A percentile compares a stretch with the other conserved stretches of the same genome.
phyloP scores from a whole-genome alignment of 345 rosid species.

The Kandelia obovata region DNA sequence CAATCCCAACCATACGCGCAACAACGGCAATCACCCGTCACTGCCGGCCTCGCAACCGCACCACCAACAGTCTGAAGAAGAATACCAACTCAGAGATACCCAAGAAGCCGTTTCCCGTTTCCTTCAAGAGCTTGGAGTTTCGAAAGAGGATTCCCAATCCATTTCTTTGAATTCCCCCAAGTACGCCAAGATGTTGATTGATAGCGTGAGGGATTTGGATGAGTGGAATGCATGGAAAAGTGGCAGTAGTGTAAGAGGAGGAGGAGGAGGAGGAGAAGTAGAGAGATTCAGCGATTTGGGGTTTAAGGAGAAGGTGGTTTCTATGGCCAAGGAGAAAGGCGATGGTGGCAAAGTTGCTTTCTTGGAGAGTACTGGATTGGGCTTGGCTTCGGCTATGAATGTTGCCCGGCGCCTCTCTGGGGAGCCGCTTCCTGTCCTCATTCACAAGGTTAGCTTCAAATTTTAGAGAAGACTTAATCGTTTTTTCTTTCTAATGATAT shows the following conservation, averaged over 20 bases:
- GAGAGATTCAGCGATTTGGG: constrained; percentile 28
- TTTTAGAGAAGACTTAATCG: not conserved
- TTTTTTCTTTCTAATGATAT: not conserved
- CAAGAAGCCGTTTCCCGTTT: constrained; percentile 46
- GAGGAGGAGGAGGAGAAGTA: constrained; percentile 23
- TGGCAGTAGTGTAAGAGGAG: not conserved
- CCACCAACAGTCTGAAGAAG: not conserved
- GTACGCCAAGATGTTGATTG: constrained; percentile 50
- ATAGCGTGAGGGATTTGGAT: constrained; percentile 66
- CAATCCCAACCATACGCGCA: constrained; percentile 12
- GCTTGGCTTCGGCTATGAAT: constrained; percentile 64
- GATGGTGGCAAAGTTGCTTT: constrained; percentile 77
- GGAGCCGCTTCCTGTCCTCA: constrained; percentile 52
- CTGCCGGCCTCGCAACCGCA: not conserved
- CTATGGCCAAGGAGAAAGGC: constrained; percentile 70
- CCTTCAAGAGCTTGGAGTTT: constrained; percentile 51
- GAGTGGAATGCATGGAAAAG: constrained; percentile 59
- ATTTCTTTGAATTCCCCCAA: constrained; percentile 52
- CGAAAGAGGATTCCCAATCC: constrained; percentile 41
- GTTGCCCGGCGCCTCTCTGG: constrained; percentile 64
- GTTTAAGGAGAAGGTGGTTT: constrained; percentile 64
- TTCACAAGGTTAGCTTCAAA: constrained; percentile 43
- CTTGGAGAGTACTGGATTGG: constrained; percentile 76
- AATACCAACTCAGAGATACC: constrained; percentile 33
- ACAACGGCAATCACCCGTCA: constrained; percentile 5